Base-by-base conservation (phyloP, 31 red algal species). In the Endocladia muricata region DNA sequence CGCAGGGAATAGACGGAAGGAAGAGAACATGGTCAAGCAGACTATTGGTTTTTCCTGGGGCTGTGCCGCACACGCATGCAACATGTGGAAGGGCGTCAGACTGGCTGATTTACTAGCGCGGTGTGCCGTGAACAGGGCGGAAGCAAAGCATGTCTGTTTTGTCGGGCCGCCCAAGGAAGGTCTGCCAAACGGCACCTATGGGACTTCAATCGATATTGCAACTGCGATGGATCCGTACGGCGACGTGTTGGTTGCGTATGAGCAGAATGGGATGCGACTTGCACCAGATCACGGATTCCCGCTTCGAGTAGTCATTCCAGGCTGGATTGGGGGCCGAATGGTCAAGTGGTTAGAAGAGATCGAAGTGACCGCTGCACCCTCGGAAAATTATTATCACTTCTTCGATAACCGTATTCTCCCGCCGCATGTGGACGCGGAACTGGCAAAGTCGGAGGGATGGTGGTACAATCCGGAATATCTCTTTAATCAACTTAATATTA, bases 241-340 rank as follows among this genome's bases (percentile, higher is more conserved):
- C 13, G 96, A 99, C 22, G 96, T 99, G 32, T 35, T 99, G 61
- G 63, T 99, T 37, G 96, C 96, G 34, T 94, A 81, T 30, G 89
- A 92, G 40, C 85, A 93, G 79, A 99, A 99, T 43, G 89, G 89
- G 4, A 74, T 74, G 4, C 41, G 74, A 4, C 72, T 99, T 17
- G 47, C 65, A 4, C 89, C 92, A 17, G 96, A 99, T 70, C 96
- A 95, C 58, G 96, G 96, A 38, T 96, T 85, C 56, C 96, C 96
- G 28, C 42, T 99, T 34, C 82, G 96, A 39, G 88, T 99, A 4
- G 65, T 99, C 44, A 90, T 99, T 42, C 96, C 96, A 2, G 96
- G 96, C 5, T 99, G 85, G 89, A 95, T 99, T 89, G 96, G 96
- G 21, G 96, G 92, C 19, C 66, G 96, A 1, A 99, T 94, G 92